Conservation (phyloP, 139 green algal genomes). For the Astrephomene gubernaculifera region DNA sequence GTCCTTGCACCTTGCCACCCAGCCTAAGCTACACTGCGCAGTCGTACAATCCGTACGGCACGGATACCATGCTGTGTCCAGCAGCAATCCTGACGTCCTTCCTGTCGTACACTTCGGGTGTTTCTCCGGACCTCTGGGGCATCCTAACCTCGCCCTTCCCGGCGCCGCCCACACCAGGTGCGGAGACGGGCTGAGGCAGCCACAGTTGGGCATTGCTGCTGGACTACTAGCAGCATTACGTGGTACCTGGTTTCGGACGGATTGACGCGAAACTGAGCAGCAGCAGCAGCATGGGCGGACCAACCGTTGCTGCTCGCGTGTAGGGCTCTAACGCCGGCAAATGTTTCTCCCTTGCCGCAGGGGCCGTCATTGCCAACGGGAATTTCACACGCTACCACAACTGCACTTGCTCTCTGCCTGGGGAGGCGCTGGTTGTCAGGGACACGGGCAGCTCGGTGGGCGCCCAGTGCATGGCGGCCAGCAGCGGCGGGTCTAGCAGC, state of each 20-base stretch:
- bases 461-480: neutral
- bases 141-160: slow-evolving; percentile 40
- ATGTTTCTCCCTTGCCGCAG: too few relatives aligned
- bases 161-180: slow-evolving; percentile 17
- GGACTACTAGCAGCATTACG: too few relatives aligned
- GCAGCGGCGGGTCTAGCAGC: neutral
- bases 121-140: neutral
- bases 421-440: neutral
- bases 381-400: slow-evolving; percentile 38
- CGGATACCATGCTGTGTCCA: slow-evolving; percentile 1
- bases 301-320: too few relatives aligned
- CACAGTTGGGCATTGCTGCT: too few relatives aligned
- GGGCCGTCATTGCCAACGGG: slow-evolving; percentile 6
- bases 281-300: too few relatives aligned
- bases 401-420: slow-evolving; percentile 13
- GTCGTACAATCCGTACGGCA: neutral
- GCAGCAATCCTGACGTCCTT: slow-evolving; percentile 31
- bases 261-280: too few relatives aligned
- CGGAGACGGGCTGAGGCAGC: neutral
- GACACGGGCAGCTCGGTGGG: neutral
- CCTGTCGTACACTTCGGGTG: slow-evolving; percentile 12
- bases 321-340: too few relatives aligned
- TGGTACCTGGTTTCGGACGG: too few relatives aligned
- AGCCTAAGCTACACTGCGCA: neutral
- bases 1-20: slow-evolving; percentile 5